These are phyloP conservation scores for Sideroxylon spinosum DNA, from an alignment of 179 eudicot species.

Conservation along the genomic window DNA sequence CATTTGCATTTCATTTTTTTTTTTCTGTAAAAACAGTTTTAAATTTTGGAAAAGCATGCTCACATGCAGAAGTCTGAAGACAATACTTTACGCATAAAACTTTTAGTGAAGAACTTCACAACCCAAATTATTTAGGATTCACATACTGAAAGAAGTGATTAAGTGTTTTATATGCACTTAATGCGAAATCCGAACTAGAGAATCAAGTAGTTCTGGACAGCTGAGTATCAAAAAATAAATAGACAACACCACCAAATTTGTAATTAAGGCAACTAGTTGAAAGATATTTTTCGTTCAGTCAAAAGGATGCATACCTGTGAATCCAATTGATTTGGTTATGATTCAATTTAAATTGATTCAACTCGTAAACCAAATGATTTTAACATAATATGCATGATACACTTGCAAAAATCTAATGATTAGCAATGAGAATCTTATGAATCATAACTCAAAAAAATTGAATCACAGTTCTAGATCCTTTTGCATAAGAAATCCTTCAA, in stretches of 20 bases:
- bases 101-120: not conserved
- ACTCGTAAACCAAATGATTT: not conserved
- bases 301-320: constrained; percentile 7
- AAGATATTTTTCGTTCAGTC: not conserved
- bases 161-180: not conserved
- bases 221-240: not conserved
- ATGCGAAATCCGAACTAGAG: not conserved
- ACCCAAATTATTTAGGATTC: not conserved
- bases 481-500: not conserved
- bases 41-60: not conserved
- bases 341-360: constrained; percentile 3
- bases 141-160: not conserved
- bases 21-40: not conserved
- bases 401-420: constrained; percentile 8
- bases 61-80: not conserved
- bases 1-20: not conserved
- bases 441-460: constrained; percentile 3
- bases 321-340: constrained; percentile 1
- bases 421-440: not conserved
- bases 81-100: not conserved
- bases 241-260: not conserved
- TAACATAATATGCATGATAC: not conserved
- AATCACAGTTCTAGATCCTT: constrained; percentile 7
- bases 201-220: not conserved
- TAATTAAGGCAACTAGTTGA: not conserved